Percentiles rank a stretch among this genome's conserved stretches.
Evolutionary conservation across 1,139 yeast genomes (phyloP).

Genomic region (Debaryomyces robertsiae): DNA sequence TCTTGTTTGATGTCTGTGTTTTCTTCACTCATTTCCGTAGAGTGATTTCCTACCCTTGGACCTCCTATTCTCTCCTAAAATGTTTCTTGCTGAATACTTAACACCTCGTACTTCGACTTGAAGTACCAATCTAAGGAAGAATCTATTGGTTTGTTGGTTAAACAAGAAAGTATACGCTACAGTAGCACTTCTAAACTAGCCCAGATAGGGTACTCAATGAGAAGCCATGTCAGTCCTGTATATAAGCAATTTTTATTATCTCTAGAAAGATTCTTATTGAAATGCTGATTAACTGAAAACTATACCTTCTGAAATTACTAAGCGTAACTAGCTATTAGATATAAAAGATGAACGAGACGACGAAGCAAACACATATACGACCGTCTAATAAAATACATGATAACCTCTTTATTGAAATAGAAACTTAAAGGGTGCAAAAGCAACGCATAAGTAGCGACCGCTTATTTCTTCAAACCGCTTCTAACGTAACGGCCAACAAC

Average conservation of each 20-base stretch:
- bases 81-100: no score
- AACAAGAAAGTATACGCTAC: no score
- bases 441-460: background rate
- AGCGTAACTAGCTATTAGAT: constrained; percentile 1
- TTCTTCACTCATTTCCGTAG: constrained; percentile 2
- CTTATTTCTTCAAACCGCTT: constrained; percentile 68
- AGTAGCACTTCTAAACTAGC: no score
- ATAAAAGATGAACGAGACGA: constrained; percentile 2
- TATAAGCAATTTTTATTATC: no score
- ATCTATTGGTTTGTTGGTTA: no score
- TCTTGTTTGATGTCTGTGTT: constrained; percentile 1
- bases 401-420: constrained; percentile 3
- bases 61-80: background rate
- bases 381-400: constrained; percentile 7
- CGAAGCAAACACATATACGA: constrained; percentile 1
- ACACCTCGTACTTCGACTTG: no score
- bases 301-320: constrained; percentile 4
- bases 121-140: no score
- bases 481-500: constrained; percentile 96
- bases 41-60: background rate
- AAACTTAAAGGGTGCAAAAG: constrained; percentile 6
- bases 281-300: constrained; percentile 9
- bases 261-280: constrained; percentile 5
- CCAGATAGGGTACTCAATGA: no score
- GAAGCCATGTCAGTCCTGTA: background rate